phyloP scores from a whole-genome alignment of 768 basidiomycete species.

The Panaeolus cyanescens region DNA sequence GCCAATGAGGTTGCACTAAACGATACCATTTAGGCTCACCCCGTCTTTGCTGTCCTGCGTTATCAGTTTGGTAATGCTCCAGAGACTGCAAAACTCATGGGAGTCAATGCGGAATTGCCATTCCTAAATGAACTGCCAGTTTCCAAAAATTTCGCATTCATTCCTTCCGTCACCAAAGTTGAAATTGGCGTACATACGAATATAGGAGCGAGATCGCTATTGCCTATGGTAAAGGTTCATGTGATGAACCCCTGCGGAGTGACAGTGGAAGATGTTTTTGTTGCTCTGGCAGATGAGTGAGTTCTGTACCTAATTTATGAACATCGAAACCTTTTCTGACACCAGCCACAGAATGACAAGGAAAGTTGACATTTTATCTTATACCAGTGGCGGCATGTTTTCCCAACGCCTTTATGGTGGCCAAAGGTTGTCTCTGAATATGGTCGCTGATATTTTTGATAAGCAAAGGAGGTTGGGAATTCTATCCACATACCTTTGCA shows the following conservation, averaged over 20 bases:
- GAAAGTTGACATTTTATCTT: conserved; percentile 14
- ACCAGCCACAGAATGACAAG: conserved; percentile 9
- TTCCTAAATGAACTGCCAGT: conserved; percentile 5
- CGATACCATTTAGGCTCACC: conserved; percentile 15
- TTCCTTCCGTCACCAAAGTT: conserved; percentile 9
- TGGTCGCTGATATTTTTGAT: conserved; percentile 18
- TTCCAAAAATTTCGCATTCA: conserved; percentile 14
- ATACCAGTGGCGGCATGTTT: conserved; percentile 13
- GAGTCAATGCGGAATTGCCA: background rate
- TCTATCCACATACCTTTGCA: background rate
- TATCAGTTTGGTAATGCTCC: conserved; percentile 16
- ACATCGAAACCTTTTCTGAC: background rate
- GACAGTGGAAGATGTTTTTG: conserved; percentile 16
- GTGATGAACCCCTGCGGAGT: conserved; percentile 15
- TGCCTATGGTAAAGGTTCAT: conserved; percentile 5
- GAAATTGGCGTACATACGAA: conserved; percentile 6
- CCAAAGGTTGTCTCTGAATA: conserved; percentile 10
- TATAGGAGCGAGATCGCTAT: background rate
- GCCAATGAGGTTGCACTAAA: background rate
- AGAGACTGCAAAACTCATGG: background rate
- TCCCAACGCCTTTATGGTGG: conserved; percentile 14
- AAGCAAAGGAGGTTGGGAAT: conserved; percentile 7
- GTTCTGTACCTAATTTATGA: background rate
- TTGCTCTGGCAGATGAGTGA: conserved; percentile 15
- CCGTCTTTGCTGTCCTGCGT: conserved; percentile 9